Conservation (phyloP, 2,329 filamentous ascomycete genomes). For the Fusarium keratoplasticum region DNA sequence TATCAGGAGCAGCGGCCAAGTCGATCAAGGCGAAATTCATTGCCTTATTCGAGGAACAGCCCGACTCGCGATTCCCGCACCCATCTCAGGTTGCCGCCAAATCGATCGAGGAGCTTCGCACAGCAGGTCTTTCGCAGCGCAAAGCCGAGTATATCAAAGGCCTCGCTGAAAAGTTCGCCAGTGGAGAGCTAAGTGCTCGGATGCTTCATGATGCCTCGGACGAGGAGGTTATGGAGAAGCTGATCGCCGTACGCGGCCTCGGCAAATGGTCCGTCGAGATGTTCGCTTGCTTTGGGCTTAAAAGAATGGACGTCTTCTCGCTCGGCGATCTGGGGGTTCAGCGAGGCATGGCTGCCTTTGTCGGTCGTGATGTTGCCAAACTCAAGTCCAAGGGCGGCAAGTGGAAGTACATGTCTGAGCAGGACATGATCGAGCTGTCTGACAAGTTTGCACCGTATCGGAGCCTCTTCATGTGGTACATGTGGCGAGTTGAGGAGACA, state of each 20-base stretch:
- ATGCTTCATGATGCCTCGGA: conserved; percentile 85
- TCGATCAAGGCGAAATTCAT: conserved; percentile 91
- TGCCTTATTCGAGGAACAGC: conserved; percentile 69
- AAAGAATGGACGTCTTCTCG: conserved; percentile 93
- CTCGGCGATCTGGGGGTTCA: conserved; percentile 94
- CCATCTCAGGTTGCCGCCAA: conserved; percentile 77
- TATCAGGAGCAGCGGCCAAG: conserved; percentile 90
- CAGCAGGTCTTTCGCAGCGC: conserved; percentile 89
- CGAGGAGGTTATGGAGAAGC: conserved; percentile 83
- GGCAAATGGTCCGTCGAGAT: conserved; percentile 96
- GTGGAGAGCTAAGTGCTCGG: conserved; percentile 78
- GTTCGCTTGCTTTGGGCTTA: conserved; percentile 97
- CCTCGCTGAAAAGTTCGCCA: conserved; percentile 82
- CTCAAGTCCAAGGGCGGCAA: conserved; percentile 85
- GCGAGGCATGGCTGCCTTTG: conserved; percentile 90
- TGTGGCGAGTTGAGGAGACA: conserved; percentile 89
- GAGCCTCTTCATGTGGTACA: conserved; percentile 97
- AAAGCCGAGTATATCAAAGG: conserved; percentile 97
- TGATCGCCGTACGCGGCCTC: conserved; percentile 88
- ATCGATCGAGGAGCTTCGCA: conserved; percentile 76
- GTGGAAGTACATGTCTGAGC: conserved; percentile 98
- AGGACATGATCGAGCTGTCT: conserved; percentile 88
- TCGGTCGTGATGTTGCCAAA: conserved; percentile 85
- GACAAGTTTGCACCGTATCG: conserved; percentile 88
- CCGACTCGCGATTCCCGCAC: conserved; percentile 71